Evolutionary conservation across 108 stramenopile species (phyloP).

Genomic region (Nitzschia sp.): DNA sequence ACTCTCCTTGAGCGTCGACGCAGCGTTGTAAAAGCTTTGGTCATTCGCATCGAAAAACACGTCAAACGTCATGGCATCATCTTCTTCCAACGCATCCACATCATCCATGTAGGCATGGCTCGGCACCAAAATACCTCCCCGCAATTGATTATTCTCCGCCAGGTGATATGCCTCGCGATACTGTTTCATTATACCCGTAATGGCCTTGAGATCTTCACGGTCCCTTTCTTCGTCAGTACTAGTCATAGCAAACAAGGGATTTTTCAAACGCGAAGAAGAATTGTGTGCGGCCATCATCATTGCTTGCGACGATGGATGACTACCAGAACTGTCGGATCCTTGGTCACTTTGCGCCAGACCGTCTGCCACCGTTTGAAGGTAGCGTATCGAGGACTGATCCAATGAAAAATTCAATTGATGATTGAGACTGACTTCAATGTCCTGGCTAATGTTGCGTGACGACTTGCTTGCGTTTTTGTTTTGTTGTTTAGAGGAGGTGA

Average conservation of each 20-base stretch:
- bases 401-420: constrained; percentile 41
- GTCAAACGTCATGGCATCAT: constrained; percentile 62
- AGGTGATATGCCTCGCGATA: constrained; percentile 68
- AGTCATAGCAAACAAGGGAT: not conserved
- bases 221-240: constrained; percentile 31
- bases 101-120: constrained; percentile 51
- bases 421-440: constrained; percentile 42
- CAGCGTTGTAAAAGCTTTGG: constrained; percentile 60
- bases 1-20: constrained; percentile 40
- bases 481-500: not conserved
- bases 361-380: constrained; percentile 16
- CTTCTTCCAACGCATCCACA: constrained; percentile 16
- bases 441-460: constrained; percentile 32
- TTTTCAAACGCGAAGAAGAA: not conserved
- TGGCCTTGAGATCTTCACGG: constrained; percentile 53
- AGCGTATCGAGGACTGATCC: constrained; percentile 25
- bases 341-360: constrained; percentile 1
- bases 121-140: constrained; percentile 73
- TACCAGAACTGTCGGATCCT: not conserved
- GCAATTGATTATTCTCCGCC: constrained; percentile 61
- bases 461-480: not conserved
- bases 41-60: constrained; percentile 87
- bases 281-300: constrained; percentile 7
- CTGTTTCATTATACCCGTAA: constrained; percentile 74
- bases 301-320: not conserved